Evolutionary conservation across 2,329 filamentous ascomycete species (phyloP).

Genomic region (Lachnellula hyalina): DNA sequence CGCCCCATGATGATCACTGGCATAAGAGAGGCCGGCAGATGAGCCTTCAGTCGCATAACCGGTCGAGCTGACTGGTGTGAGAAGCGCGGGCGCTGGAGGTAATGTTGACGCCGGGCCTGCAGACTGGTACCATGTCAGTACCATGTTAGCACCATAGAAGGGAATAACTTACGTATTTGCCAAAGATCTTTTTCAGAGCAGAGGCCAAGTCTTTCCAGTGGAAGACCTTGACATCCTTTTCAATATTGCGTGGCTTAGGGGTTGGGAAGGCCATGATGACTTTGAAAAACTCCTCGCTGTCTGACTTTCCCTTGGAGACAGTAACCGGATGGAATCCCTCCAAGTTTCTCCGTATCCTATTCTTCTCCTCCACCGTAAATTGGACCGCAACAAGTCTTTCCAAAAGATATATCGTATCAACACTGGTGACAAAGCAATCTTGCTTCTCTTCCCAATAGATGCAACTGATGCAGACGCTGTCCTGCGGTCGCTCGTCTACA

Average conservation of each 20-base stretch:
- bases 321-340: conserved; percentile 91
- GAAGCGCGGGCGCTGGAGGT: conserved; percentile 25
- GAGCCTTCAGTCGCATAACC: conserved; percentile 29
- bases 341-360: conserved; percentile 89
- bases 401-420: conserved; percentile 92
- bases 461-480: conserved; percentile 93
- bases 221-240: conserved; percentile 99
- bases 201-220: conserved; percentile 85
- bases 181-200: conserved; percentile 95
- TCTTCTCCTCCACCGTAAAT: conserved; percentile 97
- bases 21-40: conserved; percentile 24
- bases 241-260: conserved; percentile 94
- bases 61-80: conserved; percentile 30
- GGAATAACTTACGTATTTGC: conserved; percentile 63
- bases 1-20: conserved; percentile 28
- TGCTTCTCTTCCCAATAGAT: conserved; percentile 93
- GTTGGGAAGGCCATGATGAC: conserved; percentile 96
- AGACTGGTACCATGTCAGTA: conserved; percentile 25
- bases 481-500: conserved; percentile 70
- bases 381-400: conserved; percentile 81
- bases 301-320: conserved; percentile 85
- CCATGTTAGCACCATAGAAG: neutral
- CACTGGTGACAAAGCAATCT: conserved; percentile 90
- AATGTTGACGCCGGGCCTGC: conserved; percentile 31
- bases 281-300: conserved; percentile 98